phyloP scores from a whole-genome alignment of 2,329 filamentous ascomycete genomes.

The Helminthosporium solani region DNA sequence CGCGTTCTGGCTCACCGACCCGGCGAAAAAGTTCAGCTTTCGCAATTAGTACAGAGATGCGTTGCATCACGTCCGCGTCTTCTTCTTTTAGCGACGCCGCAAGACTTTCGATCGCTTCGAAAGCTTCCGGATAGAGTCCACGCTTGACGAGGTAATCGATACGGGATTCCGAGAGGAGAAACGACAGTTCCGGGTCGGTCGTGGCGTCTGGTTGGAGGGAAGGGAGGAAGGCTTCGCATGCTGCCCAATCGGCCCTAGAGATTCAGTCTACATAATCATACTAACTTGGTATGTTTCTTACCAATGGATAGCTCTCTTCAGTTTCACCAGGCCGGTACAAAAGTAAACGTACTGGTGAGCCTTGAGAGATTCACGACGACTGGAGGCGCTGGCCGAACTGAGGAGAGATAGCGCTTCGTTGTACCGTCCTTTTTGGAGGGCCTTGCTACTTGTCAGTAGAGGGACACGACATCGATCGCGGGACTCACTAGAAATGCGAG shows the following conservation, averaged over 20 bases:
- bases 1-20: constrained; percentile 69
- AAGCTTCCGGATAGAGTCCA: constrained; percentile 54
- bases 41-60: constrained; percentile 68
- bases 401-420: constrained; percentile 65
- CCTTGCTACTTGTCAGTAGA: constrained; percentile 28
- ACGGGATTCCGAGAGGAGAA: constrained; percentile 60
- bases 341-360: constrained; percentile 71
- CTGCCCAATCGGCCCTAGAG: constrained; percentile 56
- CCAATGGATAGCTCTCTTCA: constrained; percentile 62
- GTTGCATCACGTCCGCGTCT: constrained; percentile 64
- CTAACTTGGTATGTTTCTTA: constrained; percentile 20
- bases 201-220: constrained; percentile 56
- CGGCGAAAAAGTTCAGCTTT: constrained; percentile 71
- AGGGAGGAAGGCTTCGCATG: constrained; percentile 58
- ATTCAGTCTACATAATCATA: constrained; percentile 1
- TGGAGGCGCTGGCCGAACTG: constrained; percentile 60
- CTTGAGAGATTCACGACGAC: constrained; percentile 71
- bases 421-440: constrained; percentile 68
- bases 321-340: constrained; percentile 65
- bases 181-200: constrained; percentile 60
- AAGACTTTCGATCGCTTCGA: constrained; percentile 56
- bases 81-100: constrained; percentile 54
- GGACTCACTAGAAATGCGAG: constrained; percentile 60
- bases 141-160: constrained; percentile 60
- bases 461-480: neutral